A percentile compares a stretch with the other conserved stretches of the same genome.
Conservation (phyloP, 2,329 filamentous ascomycete genomes). For the Aspergillus sp. region DNA sequence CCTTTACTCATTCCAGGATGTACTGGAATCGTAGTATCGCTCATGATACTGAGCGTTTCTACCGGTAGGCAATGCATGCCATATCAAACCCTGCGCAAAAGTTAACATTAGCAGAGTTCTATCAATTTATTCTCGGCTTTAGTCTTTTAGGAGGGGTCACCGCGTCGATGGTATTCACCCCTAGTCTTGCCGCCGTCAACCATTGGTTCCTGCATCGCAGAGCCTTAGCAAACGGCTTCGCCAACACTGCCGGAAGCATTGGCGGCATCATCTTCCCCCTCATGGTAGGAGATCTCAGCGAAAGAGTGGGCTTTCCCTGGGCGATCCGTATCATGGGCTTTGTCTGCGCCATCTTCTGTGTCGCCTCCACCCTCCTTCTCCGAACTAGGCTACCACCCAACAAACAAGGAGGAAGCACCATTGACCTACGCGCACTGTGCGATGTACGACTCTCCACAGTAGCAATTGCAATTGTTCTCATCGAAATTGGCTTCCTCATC, state of each 20-base stretch:
- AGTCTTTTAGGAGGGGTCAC: conserved; percentile 15
- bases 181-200: conserved; percentile 13
- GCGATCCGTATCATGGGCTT: conserved; percentile 6
- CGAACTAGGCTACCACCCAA: conserved; percentile 12
- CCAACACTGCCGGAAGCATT: conserved; percentile 11
- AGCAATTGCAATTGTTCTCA: conserved; percentile 24
- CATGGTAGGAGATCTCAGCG: conserved; percentile 6
- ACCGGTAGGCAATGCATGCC: conserved; percentile 1
- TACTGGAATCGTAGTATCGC: conserved; percentile 12
- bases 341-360: conserved; percentile 1
- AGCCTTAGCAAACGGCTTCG: conserved; percentile 17
- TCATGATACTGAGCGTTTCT: conserved; percentile 8
- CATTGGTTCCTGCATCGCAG: conserved; percentile 21
- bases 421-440: conserved; percentile 17
- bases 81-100: background rate
- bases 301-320: conserved; percentile 12
- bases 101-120: conserved; percentile 2
- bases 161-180: conserved; percentile 15
- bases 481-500: conserved; percentile 32
- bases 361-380: background rate
- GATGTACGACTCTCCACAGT: conserved; percentile 21
- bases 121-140: conserved; percentile 19
- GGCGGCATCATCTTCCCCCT: conserved; percentile 20
- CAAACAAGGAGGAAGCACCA: conserved; percentile 6
- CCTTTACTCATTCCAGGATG: conserved; percentile 23